phyloP scores from a whole-genome alignment of 345 rosid species.

The Adansonia digitata region DNA sequence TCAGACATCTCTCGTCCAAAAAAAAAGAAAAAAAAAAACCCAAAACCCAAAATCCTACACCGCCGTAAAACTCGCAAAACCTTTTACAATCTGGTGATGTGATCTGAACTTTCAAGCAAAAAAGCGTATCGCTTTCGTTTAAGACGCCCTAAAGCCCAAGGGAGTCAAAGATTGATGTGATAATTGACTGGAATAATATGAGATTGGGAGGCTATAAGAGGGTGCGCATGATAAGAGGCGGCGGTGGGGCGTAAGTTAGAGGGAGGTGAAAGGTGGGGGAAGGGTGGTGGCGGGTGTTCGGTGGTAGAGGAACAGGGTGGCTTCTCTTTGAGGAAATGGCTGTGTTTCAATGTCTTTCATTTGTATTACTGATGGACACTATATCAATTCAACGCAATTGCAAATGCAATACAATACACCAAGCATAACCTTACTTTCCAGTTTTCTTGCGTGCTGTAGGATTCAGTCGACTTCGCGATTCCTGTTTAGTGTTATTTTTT shows the following conservation, averaged over 20 bases:
- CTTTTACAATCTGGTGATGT: background rate
- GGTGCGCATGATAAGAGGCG: constrained; percentile 24
- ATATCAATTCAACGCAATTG: no score
- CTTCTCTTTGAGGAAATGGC: constrained; percentile 5
- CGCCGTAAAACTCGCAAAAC: constrained; percentile 10
- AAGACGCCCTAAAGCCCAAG: background rate
- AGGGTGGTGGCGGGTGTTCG: no score
- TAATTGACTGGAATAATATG: constrained; percentile 19
- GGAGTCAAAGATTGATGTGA: constrained; percentile 8
- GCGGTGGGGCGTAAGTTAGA: constrained; percentile 24
- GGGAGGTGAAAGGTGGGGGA: constrained; percentile 10
- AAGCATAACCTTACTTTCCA: no score
- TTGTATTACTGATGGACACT: no score
- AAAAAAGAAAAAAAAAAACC: background rate
- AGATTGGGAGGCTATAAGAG: background rate
- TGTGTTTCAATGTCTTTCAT: constrained; percentile 16
- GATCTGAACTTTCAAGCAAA: background rate
- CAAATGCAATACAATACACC: no score
- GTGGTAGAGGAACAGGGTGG: constrained; percentile 57
- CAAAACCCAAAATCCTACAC: constrained; percentile 25
- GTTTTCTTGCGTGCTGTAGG: no score
- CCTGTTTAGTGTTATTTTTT: no score
- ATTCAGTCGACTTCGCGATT: no score
- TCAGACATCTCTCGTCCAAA: constrained; percentile 65
- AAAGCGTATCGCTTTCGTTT: background rate